Conservation (phyloP, 192 early-diverging fungal species). For the Coemansia pectinata region DNA sequence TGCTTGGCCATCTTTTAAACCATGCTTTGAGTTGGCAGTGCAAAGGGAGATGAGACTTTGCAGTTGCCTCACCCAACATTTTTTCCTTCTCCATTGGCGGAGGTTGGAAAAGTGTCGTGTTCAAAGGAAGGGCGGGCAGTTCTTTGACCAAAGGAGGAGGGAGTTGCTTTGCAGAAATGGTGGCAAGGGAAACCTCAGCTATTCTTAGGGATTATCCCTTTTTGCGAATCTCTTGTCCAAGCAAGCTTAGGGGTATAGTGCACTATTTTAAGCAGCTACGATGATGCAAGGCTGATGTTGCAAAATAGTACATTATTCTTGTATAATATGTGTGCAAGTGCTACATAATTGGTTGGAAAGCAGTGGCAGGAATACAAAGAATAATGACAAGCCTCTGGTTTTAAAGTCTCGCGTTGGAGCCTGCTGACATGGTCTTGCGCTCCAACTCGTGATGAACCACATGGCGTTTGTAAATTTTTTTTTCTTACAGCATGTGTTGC, state of each 20-base stretch:
- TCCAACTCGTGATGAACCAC: neutral
- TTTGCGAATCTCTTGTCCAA: neutral
- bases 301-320: neutral
- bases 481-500: too few relatives aligned
- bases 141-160: neutral
- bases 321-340: neutral
- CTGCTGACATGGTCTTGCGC: neutral
- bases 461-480: neutral
- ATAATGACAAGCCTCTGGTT: neutral
- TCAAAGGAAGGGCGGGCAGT: neutral
- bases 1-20: neutral
- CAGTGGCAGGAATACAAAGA: neutral
- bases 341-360: neutral
- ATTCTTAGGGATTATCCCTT: neutral
- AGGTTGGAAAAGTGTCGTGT: neutral
- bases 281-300: neutral
- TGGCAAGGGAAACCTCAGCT: neutral
- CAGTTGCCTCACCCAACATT: neutral
- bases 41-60: neutral
- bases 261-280: neutral
- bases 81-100: neutral
- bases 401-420: constrained; percentile 5
- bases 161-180: neutral
- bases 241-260: neutral
- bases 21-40: neutral